Conservation (phyloP, 225 moss, liverwort and hornwort species). For the Thuidium tamariscinum region DNA sequence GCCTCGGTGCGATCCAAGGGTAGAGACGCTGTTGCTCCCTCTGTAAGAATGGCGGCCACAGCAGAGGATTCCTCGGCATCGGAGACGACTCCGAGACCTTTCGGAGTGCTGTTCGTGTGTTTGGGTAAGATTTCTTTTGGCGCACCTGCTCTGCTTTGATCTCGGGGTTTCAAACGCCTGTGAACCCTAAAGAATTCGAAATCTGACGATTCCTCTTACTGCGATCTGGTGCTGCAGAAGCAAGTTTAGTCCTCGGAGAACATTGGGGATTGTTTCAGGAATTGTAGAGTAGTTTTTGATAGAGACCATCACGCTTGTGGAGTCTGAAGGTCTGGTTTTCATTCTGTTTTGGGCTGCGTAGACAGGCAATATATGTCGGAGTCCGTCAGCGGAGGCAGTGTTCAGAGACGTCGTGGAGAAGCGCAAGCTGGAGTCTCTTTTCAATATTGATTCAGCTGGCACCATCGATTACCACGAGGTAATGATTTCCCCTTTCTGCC, state of each 20-base stretch:
- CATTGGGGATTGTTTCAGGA: neutral
- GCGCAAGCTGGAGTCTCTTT: constrained; percentile 53
- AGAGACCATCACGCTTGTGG: neutral
- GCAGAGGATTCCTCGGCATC: neutral
- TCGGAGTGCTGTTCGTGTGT: constrained; percentile 90
- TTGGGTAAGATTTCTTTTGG: constrained; percentile 40
- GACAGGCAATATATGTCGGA: constrained; percentile 95
- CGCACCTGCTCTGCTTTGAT: neutral
- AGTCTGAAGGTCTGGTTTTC: neutral
- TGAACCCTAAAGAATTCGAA: neutral
- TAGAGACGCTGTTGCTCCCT: neutral
- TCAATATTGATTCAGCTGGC: constrained; percentile 93
- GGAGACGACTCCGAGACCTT: constrained; percentile 13
- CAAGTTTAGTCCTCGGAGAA: neutral
- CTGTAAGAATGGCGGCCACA: constrained; percentile 1
- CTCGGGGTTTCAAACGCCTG: neutral
- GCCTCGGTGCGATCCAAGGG: neutral
- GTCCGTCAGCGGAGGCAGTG: constrained; percentile 92
- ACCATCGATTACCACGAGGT: constrained; percentile 73
- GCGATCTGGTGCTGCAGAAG: neutral
- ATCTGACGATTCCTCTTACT: neutral
- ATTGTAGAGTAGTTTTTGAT: neutral
- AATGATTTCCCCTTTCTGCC: neutral
- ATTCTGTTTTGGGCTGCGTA: constrained; percentile 7
- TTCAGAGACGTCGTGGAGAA: constrained; percentile 80